A percentile compares a stretch with the other conserved stretches of the same genome.
These are phyloP conservation scores for Dorcoceras hygrometricum DNA, from an alignment of 257 asterid species.

Conservation along the genomic window DNA sequence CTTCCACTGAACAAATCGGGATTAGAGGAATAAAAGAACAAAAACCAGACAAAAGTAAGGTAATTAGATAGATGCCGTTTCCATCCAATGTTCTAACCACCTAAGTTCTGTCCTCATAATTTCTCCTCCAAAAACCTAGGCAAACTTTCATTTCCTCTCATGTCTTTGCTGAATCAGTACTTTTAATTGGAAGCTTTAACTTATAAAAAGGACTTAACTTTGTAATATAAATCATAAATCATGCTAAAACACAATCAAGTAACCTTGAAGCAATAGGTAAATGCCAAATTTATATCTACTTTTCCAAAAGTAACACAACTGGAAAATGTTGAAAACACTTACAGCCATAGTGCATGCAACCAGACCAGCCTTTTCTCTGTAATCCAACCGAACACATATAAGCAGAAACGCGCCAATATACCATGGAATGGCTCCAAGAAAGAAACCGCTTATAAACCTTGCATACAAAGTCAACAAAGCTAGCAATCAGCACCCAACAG, in stretches of 20 bases:
- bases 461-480: conserved; percentile 23
- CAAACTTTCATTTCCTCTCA: neutral
- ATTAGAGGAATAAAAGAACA: neutral
- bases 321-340: conserved; percentile 37
- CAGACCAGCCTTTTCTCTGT: conserved; percentile 93
- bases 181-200: neutral
- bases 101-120: neutral
- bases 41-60: neutral
- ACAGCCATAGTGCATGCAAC: conserved; percentile 80
- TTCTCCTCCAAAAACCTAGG: neutral
- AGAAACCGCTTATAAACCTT: conserved; percentile 78
- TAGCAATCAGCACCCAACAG: conserved; percentile 7
- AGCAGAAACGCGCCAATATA: conserved; percentile 78
- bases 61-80: neutral
- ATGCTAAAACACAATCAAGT: neutral
- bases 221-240: neutral
- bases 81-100: neutral
- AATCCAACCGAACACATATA: conserved; percentile 71
- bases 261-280: neutral
- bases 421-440: conserved; percentile 90
- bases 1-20: neutral
- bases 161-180: neutral
- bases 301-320: neutral
- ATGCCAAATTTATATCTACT: neutral
- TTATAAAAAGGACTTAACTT: too few species aligned